These are phyloP conservation scores for Sporopachydermia lactativora DNA, from an alignment of 805 yeast genomes.

Conservation along the genomic window DNA sequence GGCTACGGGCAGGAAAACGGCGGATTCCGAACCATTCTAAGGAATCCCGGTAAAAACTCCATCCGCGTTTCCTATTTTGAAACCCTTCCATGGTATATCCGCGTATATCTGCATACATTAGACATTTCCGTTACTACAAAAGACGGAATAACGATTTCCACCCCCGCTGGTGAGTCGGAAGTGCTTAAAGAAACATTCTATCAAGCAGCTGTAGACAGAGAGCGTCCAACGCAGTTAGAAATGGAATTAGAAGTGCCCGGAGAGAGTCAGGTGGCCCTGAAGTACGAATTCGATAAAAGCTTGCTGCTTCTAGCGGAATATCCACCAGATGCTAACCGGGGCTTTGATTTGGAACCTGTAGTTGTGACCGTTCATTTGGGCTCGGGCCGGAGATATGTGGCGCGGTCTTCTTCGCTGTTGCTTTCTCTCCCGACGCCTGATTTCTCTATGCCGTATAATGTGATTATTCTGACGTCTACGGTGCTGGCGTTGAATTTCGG, in stretches of 20 bases:
- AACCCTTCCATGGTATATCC: conserved; percentile 86
- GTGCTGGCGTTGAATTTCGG: conserved; percentile 90
- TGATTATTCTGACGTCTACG: conserved; percentile 85
- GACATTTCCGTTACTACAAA: conserved; percentile 18
- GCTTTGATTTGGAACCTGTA: conserved; percentile 90
- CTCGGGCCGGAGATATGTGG: conserved; percentile 25
- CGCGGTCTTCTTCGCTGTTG: conserved; percentile 78
- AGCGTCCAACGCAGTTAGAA: conserved; percentile 75
- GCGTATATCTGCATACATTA: conserved; percentile 65
- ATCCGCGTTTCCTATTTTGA: conserved; percentile 55
- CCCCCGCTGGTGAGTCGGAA: conserved; percentile 11
- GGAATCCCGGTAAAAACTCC: conserved; percentile 34
- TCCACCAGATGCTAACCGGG: conserved; percentile 99
- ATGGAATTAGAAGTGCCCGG: conserved; percentile 53
- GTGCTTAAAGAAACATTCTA: conserved; percentile 43
- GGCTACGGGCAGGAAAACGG: conserved; percentile 90
- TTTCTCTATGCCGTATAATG: conserved; percentile 97
- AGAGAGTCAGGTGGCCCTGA: conserved; percentile 39
- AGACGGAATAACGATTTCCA: conserved; percentile 7
- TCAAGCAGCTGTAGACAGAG: conserved; percentile 66
- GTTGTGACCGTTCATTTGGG: conserved; percentile 39
- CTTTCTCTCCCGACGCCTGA: conserved; percentile 91
- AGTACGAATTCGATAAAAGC: conserved; percentile 78
- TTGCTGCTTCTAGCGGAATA: conserved; percentile 76
- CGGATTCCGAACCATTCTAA: conserved; percentile 66